Evolutionary conservation across 306 rosid species (phyloP).

Genomic region (Cucumis melo): DNA sequence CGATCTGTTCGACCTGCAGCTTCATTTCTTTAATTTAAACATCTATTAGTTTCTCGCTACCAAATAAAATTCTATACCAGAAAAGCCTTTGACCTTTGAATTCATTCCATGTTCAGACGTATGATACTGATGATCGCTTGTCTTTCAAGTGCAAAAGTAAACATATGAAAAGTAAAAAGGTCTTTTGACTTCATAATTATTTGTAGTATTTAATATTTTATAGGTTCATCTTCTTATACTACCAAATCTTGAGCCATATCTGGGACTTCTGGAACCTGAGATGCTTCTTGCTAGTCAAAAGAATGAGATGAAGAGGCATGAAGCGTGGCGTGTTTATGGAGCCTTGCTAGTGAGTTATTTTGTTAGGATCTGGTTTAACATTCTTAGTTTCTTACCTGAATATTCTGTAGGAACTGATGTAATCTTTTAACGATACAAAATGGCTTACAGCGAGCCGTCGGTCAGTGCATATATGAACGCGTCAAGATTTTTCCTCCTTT

Average conservation of each 20-base stretch:
- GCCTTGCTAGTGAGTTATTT: constrained; percentile 66
- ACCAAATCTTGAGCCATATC: constrained; percentile 80
- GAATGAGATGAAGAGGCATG: constrained; percentile 67
- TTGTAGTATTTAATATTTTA: constrained; percentile 6
- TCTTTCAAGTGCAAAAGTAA: neutral
- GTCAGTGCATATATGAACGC: constrained; percentile 52
- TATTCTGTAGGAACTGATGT: neutral
- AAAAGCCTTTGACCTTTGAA: neutral
- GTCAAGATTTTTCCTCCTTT: constrained; percentile 32
- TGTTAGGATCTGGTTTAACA: constrained; percentile 3
- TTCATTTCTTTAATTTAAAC: neutral
- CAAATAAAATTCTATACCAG: neutral
- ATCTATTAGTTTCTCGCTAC: neutral
- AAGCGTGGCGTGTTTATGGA: constrained; percentile 85
- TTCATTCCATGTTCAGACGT: neutral
- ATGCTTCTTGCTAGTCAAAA: constrained; percentile 28
- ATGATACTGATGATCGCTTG: neutral
- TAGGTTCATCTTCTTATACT: constrained; percentile 75
- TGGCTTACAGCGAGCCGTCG: constrained; percentile 56
- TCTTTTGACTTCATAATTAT: neutral
- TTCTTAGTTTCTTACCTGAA: neutral
- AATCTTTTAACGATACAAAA: neutral
- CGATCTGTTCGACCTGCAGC: neutral
- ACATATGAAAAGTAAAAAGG: neutral
- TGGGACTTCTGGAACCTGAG: constrained; percentile 68